Conservation (phyloP, 345 rosid species). For the Angophora floribunda region DNA sequence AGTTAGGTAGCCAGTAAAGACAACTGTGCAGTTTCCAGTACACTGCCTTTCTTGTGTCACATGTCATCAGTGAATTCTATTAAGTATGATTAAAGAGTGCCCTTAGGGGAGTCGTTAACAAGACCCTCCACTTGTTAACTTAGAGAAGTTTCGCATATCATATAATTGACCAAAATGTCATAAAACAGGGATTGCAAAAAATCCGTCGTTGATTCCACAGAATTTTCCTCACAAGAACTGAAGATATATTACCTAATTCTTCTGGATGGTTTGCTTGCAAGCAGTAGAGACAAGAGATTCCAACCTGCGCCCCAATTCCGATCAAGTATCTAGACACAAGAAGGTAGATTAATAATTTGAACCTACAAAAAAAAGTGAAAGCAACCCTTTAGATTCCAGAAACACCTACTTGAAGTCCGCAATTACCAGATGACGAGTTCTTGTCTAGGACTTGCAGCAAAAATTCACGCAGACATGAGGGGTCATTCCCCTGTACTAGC, state of each 20-base stretch:
- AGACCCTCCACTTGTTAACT: background rate
- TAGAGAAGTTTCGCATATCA: background rate
- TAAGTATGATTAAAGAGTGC: background rate
- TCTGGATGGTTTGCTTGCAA: conserved; percentile 65
- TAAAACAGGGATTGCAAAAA: background rate
- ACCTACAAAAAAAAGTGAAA: background rate
- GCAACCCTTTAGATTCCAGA: background rate
- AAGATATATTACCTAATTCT: conserved; percentile 54
- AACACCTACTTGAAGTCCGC: conserved; percentile 67
- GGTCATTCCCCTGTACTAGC: conserved; percentile 70
- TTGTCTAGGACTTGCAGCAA: conserved; percentile 46
- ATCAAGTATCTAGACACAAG: conserved; percentile 70
- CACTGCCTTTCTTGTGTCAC: background rate
- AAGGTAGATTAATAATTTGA: background rate
- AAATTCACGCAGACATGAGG: conserved; percentile 85
- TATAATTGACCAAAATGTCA: background rate
- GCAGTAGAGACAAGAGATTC: conserved; percentile 80
- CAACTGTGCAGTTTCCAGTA: background rate
- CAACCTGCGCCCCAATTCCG: conserved; percentile 96
- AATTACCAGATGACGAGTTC: conserved; percentile 61
- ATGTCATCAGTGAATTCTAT: background rate
- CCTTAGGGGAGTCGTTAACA: background rate
- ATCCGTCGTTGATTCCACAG: background rate
- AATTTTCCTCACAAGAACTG: background rate
- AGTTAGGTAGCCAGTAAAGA: background rate